These are phyloP conservation scores for Podaxis sp. DNA, from an alignment of 768 basidiomycete species.

Conservation along the genomic window DNA sequence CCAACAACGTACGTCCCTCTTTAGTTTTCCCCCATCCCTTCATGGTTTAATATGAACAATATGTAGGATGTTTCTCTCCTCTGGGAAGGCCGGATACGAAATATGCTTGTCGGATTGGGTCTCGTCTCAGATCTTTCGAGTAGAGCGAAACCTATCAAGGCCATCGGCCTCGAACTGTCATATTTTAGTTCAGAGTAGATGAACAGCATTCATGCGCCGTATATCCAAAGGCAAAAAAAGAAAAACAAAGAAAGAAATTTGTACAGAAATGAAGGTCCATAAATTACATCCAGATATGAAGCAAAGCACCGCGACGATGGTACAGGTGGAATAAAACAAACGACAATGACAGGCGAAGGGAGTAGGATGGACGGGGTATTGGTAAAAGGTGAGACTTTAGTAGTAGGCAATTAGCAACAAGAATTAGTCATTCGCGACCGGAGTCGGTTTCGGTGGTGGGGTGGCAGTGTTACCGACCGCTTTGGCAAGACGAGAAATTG, in stretches of 20 bases:
- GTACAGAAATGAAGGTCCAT: background rate
- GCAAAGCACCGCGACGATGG: background rate
- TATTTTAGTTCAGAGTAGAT: conserved; percentile 73
- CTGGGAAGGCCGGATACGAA: conserved; percentile 91
- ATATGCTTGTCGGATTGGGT: conserved; percentile 87
- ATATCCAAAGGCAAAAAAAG: background rate
- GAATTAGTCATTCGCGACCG: conserved; percentile 15
- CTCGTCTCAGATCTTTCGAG: conserved; percentile 89
- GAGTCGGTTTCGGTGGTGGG: conserved; percentile 21
- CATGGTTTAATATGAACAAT: background rate
- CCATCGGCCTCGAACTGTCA: conserved; percentile 89
- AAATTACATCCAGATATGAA: conserved; percentile 13
- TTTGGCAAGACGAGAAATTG: conserved; percentile 61
- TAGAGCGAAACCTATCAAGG: conserved; percentile 82
- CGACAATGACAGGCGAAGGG: background rate
- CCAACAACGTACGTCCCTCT: conserved; percentile 67
- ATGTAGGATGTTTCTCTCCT: conserved; percentile 81
- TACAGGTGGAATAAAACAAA: background rate
- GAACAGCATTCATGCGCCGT: background rate
- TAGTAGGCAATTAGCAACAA: background rate
- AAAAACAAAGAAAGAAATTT: background rate
- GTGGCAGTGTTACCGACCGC: conserved; percentile 46
- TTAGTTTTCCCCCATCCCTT: background rate
- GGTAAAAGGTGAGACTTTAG: background rate
- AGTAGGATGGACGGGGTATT: conserved; percentile 1